Evolutionary conservation across 176 grass and related monocot species (phyloP), one percentile per base, ranked within the genome.

Genomic region (Aegilops speltoides): DNA sequence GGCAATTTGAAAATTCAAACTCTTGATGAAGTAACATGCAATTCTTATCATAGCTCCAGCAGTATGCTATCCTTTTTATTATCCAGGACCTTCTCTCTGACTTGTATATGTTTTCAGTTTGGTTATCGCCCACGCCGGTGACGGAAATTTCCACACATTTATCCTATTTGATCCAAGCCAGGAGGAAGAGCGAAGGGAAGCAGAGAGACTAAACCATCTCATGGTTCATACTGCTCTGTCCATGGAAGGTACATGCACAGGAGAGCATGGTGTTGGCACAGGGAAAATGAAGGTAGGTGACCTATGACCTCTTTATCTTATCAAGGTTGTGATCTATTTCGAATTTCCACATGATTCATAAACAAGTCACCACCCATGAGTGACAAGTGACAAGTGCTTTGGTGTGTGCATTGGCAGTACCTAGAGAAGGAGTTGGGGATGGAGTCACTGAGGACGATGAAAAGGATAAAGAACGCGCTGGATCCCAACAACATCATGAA

Each of bases 401-500:
- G 34, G 1, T 68, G 43, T 76, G 2, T 4, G 19, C 26, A 64
- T 34, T 54, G 79, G n/a, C 88, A 96, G 94, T 99, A 99, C 89
- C 87, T 99, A 8, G 97, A 99, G 88, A 73, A 98, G 86, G 97
- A 99, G 85, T 79, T 96, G 86, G 97, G 97, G 25, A 94, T 94
- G 22, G 90, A 95, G 78, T 93, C 97, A 80, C 87, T 96, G 29
- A 88, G 87, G 85, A 96, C 97, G n/a, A 96, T 98, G 97, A 99
- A 96, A 87, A 94, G 92, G 73, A 99, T 99, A 89, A 98, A 96
- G 62, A 86, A 28, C 19, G 92, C 88, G 60, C 72, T 98, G 59
- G 97, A 98, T 92, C 94, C 97, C 82, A 96, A 98, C 65, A 82
- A 93, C 76, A 98, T 94, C 82, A 96, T 98, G 97, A 98, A 98